Evolutionary conservation across 768 basidiomycete species (phyloP).

Genomic region (Vararia minispora): DNA sequence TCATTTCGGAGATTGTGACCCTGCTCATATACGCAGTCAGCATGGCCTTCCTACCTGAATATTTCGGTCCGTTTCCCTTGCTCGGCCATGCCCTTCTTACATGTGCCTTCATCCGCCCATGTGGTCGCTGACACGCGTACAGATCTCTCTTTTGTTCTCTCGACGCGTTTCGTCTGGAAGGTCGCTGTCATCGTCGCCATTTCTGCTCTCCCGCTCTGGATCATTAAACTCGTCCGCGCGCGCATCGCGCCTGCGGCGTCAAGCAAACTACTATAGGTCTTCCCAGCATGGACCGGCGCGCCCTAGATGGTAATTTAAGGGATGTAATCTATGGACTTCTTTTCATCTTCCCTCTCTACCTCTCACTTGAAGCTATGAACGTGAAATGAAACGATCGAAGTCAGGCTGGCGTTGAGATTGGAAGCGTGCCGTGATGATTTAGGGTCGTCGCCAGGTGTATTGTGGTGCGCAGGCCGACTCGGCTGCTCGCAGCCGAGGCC

Average conservation of each 20-base stretch:
- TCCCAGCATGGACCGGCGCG: conserved; percentile 1
- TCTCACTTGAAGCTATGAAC: no score
- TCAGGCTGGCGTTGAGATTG: no score
- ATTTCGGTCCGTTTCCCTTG: conserved; percentile 81
- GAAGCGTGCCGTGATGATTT: no score
- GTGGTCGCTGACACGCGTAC: conserved; percentile 7
- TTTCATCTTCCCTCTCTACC: no score
- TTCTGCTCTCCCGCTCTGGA: conserved; percentile 84
- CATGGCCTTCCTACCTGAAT: conserved; percentile 90
- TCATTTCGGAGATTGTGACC: conserved; percentile 83
- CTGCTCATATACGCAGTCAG: conserved; percentile 81
- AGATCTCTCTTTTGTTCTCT: conserved; percentile 92
- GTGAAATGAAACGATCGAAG: no score
- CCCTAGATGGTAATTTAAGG: background rate
- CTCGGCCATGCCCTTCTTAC: no score
- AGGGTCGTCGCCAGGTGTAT: no score
- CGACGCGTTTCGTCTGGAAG: conserved; percentile 85
- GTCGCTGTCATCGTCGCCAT: conserved; percentile 91
- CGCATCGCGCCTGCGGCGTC: conserved; percentile 87
- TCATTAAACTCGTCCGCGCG: conserved; percentile 80
- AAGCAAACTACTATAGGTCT: conserved; percentile 68
- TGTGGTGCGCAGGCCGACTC: no score
- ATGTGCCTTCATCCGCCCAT: background rate
- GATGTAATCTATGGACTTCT: background rate
- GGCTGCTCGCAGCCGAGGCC: no score